These are phyloP conservation scores for Petunia axillaris DNA, from an alignment of 257 asterid genomes.

Conservation along the genomic window DNA sequence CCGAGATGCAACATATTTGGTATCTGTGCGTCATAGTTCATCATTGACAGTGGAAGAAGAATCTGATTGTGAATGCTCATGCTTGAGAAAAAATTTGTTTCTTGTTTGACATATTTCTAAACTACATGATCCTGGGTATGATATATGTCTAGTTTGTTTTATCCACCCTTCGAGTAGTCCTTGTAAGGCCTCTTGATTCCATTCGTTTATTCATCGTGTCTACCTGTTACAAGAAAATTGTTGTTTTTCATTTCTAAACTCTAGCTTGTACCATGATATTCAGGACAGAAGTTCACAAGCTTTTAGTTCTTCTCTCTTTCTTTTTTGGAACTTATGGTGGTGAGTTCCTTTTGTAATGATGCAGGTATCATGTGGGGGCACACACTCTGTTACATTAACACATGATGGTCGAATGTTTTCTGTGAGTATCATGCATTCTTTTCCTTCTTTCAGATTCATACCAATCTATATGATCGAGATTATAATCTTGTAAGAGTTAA, in stretches of 20 bases:
- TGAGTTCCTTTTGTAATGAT: conserved; percentile 31
- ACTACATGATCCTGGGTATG: neutral
- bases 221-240: neutral
- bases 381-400: conserved; percentile 93
- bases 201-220: neutral
- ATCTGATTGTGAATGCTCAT: neutral
- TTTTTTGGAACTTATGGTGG: neutral
- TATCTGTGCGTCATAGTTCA: conserved; percentile 1
- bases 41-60: neutral
- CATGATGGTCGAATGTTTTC: conserved; percentile 89
- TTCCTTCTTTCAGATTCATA: neutral
- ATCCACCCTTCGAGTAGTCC: neutral
- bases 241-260: neutral
- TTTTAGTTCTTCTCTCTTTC: neutral
- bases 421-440: conserved; percentile 47
- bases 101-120: neutral
- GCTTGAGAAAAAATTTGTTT: neutral
- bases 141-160: neutral
- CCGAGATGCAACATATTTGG: neutral
- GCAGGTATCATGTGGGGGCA: conserved; percentile 98
- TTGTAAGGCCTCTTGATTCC: too few relatives aligned
- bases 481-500: too few relatives aligned
- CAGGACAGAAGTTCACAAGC: neutral
- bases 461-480: too few relatives aligned
- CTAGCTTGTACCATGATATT: neutral